Evolutionary conservation across 257 asterid species (phyloP).

Genomic region (Paulownia fortunei): DNA sequence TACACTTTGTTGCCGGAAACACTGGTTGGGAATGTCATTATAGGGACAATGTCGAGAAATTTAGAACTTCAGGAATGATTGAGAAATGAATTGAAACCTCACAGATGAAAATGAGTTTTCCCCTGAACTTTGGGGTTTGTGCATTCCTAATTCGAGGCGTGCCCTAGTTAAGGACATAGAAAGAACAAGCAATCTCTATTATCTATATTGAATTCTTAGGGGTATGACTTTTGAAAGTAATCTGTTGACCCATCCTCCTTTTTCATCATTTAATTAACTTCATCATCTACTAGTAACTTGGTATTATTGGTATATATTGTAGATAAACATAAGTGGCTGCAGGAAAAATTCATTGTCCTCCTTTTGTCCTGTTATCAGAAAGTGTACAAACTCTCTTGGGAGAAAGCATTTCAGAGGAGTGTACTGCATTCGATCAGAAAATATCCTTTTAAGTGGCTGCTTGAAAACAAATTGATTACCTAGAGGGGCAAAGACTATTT

Average conservation of each 20-base stretch:
- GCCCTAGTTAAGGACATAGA: not conserved
- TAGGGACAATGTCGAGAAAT: not conserved
- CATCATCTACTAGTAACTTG: conserved; percentile 1
- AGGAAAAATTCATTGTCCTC: not conserved
- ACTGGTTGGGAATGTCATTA: not conserved
- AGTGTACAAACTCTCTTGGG: not conserved
- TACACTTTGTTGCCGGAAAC: not conserved
- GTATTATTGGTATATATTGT: not conserved
- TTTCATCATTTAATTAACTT: not conserved
- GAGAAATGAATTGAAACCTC: not conserved
- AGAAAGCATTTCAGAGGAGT: not conserved
- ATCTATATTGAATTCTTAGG: not conserved
- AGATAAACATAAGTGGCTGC: not conserved
- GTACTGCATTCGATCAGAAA: not conserved
- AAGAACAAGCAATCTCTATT: not conserved
- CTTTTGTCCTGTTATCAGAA: not conserved
- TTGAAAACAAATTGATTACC: not conserved
- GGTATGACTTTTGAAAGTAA: not conserved
- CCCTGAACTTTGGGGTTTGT: too few species aligned
- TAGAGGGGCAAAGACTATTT: too few species aligned
- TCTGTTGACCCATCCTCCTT: not conserved
- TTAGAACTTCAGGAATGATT: not conserved
- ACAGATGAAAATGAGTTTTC: not conserved
- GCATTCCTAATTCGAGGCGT: too few species aligned
- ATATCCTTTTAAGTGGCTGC: not conserved